Percentiles rank a stretch among this genome's conserved stretches.
Conservation (phyloP, 2,329 filamentous ascomycete species). For the Penicillium sp. region DNA sequence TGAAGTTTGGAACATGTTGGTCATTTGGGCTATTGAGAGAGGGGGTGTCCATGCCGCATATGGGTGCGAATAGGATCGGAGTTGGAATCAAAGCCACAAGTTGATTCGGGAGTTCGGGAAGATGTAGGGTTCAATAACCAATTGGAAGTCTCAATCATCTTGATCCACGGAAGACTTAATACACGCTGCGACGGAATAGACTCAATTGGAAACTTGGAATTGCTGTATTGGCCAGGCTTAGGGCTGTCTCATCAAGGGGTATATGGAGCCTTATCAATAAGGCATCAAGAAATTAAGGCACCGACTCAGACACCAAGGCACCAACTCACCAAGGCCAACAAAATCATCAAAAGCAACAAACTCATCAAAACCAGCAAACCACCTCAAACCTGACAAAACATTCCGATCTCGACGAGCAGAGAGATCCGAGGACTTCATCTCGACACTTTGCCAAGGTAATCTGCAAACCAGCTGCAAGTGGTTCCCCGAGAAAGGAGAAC, state of each 20-base stretch:
- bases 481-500: conserved; percentile 20
- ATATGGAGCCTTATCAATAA: not conserved
- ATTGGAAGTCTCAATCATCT: not conserved
- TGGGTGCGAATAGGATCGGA: conserved; percentile 20
- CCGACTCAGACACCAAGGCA: not conserved
- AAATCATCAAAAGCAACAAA: not conserved
- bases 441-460: conserved; percentile 3
- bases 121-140: not conserved
- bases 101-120: not conserved
- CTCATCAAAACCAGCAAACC: not conserved
- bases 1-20: conserved; percentile 4
- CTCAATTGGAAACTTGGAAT: not conserved
- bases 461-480: conserved; percentile 17
- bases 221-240: not conserved
- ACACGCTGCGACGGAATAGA: not conserved
- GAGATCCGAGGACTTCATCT: conserved; percentile 7
- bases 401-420: conserved; percentile 3
- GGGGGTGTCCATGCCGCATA: conserved; percentile 11
- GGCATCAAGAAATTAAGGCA: not conserved
- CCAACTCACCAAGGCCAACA: not conserved
- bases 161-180: not conserved
- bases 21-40: conserved; percentile 3
- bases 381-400: not conserved
- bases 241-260: not conserved
- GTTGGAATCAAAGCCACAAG: not conserved